Evolutionary conservation across 2,329 filamentous ascomycete genomes (phyloP).

Genomic region (Scedosporium dehoogii): DNA sequence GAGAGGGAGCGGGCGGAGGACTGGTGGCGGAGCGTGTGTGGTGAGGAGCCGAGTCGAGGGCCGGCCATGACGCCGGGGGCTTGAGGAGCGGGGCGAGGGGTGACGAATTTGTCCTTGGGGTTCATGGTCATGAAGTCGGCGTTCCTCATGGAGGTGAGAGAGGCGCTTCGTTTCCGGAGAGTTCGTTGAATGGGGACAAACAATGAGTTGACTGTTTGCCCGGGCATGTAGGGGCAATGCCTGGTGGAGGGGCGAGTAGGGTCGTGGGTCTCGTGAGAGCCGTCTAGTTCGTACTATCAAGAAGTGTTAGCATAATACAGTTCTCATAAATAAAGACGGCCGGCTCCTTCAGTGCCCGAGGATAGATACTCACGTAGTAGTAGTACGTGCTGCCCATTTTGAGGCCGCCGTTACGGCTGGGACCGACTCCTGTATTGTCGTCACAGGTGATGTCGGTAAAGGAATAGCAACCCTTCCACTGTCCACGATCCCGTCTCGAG

Average conservation of each 20-base stretch:
- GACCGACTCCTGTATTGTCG: slow-evolving; percentile 42
- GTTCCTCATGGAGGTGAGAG: slow-evolving; percentile 48
- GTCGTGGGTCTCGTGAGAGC: slow-evolving; percentile 68
- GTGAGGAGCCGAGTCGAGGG: slow-evolving; percentile 20
- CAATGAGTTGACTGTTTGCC: slow-evolving; percentile 77
- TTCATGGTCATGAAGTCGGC: slow-evolving; percentile 65
- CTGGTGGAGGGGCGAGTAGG: slow-evolving; percentile 63
- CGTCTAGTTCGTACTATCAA: slow-evolving; percentile 72
- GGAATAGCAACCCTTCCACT: slow-evolving; percentile 81
- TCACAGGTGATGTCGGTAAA: slow-evolving; percentile 82
- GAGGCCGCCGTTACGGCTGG: slow-evolving; percentile 57
- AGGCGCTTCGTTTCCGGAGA: slow-evolving; percentile 52
- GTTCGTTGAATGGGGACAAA: slow-evolving; percentile 65
- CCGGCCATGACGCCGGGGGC: slow-evolving; percentile 14
- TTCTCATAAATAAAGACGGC: not conserved
- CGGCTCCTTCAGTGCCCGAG: not conserved
- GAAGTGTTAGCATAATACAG: slow-evolving; percentile 16
- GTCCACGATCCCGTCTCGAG: slow-evolving; percentile 57
- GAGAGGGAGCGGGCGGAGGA: slow-evolving; percentile 38
- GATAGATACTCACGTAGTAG: slow-evolving; percentile 66
- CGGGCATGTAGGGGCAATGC: slow-evolving; percentile 75
- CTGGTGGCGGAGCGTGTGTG: slow-evolving; percentile 18
- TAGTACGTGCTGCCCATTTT: slow-evolving; percentile 93
- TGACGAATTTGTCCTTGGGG: slow-evolving; percentile 64
- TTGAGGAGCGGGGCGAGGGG: slow-evolving; percentile 50